phyloP scores from a whole-genome alignment of 2,329 filamentous ascomycete species.

The Talaromyces albobiverticillius region DNA sequence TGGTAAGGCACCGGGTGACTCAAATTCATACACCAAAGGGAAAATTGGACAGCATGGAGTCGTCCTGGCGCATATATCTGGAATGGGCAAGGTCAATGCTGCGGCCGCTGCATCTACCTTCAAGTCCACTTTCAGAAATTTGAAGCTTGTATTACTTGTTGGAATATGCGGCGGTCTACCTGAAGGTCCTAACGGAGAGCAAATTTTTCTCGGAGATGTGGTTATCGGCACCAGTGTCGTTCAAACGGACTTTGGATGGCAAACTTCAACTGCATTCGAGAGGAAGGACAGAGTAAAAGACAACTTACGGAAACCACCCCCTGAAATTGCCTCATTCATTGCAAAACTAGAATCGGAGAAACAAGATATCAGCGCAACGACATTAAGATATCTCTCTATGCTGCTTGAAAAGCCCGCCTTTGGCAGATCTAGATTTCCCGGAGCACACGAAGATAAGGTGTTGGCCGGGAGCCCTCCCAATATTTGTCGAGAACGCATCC shows the following conservation, averaged over 20 bases:
- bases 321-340: conserved; percentile 21
- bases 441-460: background rate
- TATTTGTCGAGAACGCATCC: background rate
- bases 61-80: conserved; percentile 3
- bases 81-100: conserved; percentile 8
- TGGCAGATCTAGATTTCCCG: background rate
- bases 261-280: conserved; percentile 21
- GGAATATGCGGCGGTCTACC: conserved; percentile 43
- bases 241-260: conserved; percentile 27
- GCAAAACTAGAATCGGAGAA: conserved; percentile 8
- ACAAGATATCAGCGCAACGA: background rate
- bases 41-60: background rate
- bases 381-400: background rate
- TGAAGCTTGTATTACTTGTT: conserved; percentile 36
- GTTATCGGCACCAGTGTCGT: conserved; percentile 25
- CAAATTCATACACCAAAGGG: conserved; percentile 7
- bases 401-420: conserved; percentile 2
- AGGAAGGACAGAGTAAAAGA: no score
- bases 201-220: conserved; percentile 30
- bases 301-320: conserved; percentile 17
- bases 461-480: conserved; percentile 11
- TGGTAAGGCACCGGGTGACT: background rate
- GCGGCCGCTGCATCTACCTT: conserved; percentile 21
- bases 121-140: conserved; percentile 27
- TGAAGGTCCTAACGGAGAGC: background rate